Conservation (phyloP, 495 filamentous ascomycete genomes). For the Lophiotrema nucula region DNA sequence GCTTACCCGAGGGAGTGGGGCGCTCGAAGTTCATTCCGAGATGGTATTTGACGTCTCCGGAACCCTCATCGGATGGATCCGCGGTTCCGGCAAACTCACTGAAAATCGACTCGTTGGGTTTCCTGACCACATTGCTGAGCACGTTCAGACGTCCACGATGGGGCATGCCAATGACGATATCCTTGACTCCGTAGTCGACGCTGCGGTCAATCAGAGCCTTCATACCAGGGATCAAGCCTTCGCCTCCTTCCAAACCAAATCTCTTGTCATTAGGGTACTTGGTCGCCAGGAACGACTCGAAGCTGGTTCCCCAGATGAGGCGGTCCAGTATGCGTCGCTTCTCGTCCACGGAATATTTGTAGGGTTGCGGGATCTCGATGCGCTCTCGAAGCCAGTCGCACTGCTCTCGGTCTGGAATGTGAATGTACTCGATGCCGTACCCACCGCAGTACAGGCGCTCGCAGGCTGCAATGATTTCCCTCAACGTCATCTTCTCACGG, state of each 20-base stretch:
- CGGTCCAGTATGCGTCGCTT: constrained; percentile 96
- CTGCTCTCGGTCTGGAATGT: constrained; percentile 95
- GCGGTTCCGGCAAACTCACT: constrained; percentile 91
- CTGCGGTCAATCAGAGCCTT: constrained; percentile 97
- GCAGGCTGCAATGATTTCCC: constrained; percentile 90
- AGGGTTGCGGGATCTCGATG: constrained; percentile 88
- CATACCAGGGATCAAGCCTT: constrained; percentile 96
- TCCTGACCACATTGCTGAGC: constrained; percentile 95
- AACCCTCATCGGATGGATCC: constrained; percentile 90
- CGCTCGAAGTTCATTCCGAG: constrained; percentile 99
- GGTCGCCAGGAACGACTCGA: constrained; percentile 88
- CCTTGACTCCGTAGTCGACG: constrained; percentile 96
- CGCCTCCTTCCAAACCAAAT: constrained; percentile 96
- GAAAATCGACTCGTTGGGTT: constrained; percentile 99
- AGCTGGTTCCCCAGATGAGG: constrained; percentile 96
- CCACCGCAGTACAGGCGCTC: constrained; percentile 95
- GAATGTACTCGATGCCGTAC: constrained; percentile 96
- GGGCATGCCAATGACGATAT: constrained; percentile 99
- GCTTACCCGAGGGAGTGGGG: constrained; percentile 96
- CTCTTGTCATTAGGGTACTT: constrained; percentile 99
- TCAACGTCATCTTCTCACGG: constrained; percentile 91
- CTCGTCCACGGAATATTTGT: constrained; percentile 94
- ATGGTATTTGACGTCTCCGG: constrained; percentile 99
- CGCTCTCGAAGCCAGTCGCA: constrained; percentile 97
- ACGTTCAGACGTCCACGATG: constrained; percentile 98